Conservation (phyloP, 352 stramenopile species). For the Pythium volutum region DNA sequence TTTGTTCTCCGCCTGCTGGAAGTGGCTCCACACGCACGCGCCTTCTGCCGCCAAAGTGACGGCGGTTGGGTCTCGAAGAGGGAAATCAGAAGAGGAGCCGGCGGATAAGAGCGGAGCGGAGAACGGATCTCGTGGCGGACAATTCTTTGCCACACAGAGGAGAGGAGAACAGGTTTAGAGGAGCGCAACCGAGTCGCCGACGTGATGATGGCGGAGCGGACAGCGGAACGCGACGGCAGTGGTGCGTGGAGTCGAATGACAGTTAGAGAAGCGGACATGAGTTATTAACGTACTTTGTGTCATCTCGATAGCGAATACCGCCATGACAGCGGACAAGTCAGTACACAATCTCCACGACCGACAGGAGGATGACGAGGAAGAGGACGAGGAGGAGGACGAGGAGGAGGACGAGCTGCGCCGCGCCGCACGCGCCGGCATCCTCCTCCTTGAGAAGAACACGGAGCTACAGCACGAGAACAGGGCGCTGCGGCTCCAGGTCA, state of each 20-base stretch:
- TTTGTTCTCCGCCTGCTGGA: conserved; percentile 2
- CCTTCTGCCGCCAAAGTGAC: conserved; percentile 6
- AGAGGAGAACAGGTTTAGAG: neutral
- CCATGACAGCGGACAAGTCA: neutral
- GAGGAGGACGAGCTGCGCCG: conserved; percentile 64
- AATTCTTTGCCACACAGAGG: neutral
- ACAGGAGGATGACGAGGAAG: neutral
- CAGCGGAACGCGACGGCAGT: neutral
- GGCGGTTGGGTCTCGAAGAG: neutral
- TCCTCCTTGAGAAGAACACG: conserved; percentile 71
- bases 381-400: conserved; percentile 21
- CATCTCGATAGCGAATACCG: neutral
- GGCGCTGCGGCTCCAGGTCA: conserved; percentile 57
- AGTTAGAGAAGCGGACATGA: neutral
- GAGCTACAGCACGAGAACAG: conserved; percentile 59
- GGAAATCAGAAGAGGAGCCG: conserved; percentile 1
- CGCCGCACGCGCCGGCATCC: conserved; percentile 63
- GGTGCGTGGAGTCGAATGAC: neutral
- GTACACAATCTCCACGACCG: neutral
- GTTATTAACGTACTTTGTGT: neutral
- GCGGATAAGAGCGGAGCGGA: neutral
- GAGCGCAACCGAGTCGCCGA: neutral
- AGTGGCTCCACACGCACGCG: neutral
- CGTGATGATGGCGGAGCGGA: neutral
- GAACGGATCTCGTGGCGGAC: neutral